Conservation (phyloP, 2,329 filamentous ascomycete species). For the Pseudocercospora macadamiae region DNA sequence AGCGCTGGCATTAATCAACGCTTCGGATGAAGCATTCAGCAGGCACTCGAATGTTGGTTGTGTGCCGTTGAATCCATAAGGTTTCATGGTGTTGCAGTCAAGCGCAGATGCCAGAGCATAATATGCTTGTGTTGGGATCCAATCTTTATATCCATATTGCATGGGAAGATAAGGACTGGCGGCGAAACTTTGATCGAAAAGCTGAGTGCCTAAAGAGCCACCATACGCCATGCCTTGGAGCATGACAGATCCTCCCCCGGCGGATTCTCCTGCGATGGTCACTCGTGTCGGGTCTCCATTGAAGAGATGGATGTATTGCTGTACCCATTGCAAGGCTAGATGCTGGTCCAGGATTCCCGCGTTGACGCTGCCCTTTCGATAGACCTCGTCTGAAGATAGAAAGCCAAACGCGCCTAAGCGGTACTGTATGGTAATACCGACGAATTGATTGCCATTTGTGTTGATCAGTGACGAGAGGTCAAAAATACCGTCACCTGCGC, state of each 20-base stretch:
- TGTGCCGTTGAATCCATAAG: constrained; percentile 37
- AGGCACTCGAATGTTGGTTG: constrained; percentile 50
- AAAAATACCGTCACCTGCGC: constrained; percentile 41
- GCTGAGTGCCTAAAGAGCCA: constrained; percentile 29
- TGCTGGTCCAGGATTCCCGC: constrained; percentile 53
- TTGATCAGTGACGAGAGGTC: constrained; percentile 50
- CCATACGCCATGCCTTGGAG: constrained; percentile 38
- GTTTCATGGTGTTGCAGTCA: constrained; percentile 41
- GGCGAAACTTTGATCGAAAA: constrained; percentile 40
- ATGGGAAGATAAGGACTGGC: constrained; percentile 57
- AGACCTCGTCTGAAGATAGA: constrained; percentile 44
- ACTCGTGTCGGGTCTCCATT: constrained; percentile 52
- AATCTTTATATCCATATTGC: constrained; percentile 56
- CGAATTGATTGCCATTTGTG: constrained; percentile 52
- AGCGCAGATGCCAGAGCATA: constrained; percentile 47
- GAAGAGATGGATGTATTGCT: constrained; percentile 51
- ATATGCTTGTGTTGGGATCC: constrained; percentile 50
- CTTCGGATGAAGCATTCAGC: constrained; percentile 39
- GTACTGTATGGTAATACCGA: constrained; percentile 56
- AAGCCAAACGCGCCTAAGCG: constrained; percentile 53
- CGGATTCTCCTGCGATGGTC: constrained; percentile 46
- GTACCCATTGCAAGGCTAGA: constrained; percentile 56
- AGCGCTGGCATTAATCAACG: constrained; percentile 43
- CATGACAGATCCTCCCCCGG: constrained; percentile 46
- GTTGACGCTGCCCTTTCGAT: constrained; percentile 42